Evolutionary conservation across 352 stramenopile genomes (phyloP).

Genomic region (Globisporangium recalcitrans): DNA sequence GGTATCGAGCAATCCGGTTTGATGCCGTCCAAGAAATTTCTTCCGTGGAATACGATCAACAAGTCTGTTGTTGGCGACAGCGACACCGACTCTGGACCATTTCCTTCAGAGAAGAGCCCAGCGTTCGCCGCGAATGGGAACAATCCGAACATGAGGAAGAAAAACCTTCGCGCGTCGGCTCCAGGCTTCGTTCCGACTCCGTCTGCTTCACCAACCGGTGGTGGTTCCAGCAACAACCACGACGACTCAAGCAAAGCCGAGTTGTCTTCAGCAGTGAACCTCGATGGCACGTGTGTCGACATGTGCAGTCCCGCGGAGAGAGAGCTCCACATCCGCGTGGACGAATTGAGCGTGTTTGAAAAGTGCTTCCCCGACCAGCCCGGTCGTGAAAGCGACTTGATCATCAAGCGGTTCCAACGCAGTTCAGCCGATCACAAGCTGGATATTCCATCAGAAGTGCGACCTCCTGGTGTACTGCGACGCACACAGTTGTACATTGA

Average conservation of each 20-base stretch:
- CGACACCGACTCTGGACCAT: slow-evolving; percentile 13
- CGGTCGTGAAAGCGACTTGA: slow-evolving; percentile 57
- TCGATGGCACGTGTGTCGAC: slow-evolving; percentile 75
- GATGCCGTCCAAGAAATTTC: slow-evolving; percentile 14
- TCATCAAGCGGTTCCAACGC: slow-evolving; percentile 87
- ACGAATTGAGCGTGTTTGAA: slow-evolving; percentile 85
- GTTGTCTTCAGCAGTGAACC: slow-evolving; percentile 51
- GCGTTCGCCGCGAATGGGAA: background rate
- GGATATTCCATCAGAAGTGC: slow-evolving; percentile 76
- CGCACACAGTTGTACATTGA: slow-evolving; percentile 82
- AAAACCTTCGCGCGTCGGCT: slow-evolving; percentile 15
- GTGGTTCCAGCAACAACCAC: background rate
- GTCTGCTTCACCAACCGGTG: background rate
- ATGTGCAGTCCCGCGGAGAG: slow-evolving; percentile 82
- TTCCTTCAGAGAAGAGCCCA: background rate
- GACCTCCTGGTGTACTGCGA: slow-evolving; percentile 71
- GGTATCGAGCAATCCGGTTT: slow-evolving; percentile 6
- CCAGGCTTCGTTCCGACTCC: background rate
- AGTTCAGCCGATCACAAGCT: slow-evolving; percentile 84
- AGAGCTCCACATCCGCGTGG: slow-evolving; percentile 79
- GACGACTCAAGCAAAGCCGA: slow-evolving; percentile 48
- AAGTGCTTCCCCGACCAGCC: slow-evolving; percentile 64
- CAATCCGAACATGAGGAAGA: slow-evolving; percentile 26
- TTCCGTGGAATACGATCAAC: background rate
- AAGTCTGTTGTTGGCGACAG: slow-evolving; percentile 1